These are phyloP conservation scores for Mediolabrus comicus DNA, from an alignment of 108 stramenopile species.

Conservation along the genomic window DNA sequence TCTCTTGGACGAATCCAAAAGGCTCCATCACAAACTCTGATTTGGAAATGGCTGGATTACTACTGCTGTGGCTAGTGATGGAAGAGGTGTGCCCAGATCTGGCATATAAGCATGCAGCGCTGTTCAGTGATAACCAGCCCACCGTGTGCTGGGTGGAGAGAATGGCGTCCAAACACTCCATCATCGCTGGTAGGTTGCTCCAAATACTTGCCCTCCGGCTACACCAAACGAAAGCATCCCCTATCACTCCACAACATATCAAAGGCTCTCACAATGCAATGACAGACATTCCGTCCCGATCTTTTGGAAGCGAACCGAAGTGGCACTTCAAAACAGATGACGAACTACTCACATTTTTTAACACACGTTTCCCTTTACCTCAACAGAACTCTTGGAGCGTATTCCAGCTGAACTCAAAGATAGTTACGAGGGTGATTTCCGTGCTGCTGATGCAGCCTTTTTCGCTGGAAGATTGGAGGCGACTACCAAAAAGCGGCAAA, in stretches of 20 bases:
- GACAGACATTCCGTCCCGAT: conserved; percentile 28
- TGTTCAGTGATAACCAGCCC: conserved; percentile 26
- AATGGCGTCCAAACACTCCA: conserved; percentile 5
- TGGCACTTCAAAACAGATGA: conserved; percentile 16
- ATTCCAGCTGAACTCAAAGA: not conserved
- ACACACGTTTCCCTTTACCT: conserved; percentile 8
- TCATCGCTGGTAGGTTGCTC: conserved; percentile 1
- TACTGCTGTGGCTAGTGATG: conserved; percentile 25
- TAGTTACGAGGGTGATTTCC: not conserved
- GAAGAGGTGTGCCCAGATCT: not conserved
- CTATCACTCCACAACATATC: conserved; percentile 18
- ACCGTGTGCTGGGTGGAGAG: conserved; percentile 15
- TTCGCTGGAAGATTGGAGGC: conserved; percentile 6
- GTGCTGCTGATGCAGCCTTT: conserved; percentile 11
- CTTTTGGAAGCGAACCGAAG: conserved; percentile 20
- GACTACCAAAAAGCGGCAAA: conserved; percentile 10
- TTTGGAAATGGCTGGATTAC: conserved; percentile 36
- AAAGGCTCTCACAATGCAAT: conserved; percentile 13
- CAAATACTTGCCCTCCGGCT: conserved; percentile 2
- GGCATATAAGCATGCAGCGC: not conserved
- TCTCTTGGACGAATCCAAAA: conserved; percentile 14
- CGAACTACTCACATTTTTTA: conserved; percentile 13
- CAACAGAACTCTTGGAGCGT: conserved; percentile 20
- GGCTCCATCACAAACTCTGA: conserved; percentile 41
- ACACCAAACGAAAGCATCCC: not conserved